phyloP scores from a whole-genome alignment of 441 rosid species.

The Macaranga tanarius region DNA sequence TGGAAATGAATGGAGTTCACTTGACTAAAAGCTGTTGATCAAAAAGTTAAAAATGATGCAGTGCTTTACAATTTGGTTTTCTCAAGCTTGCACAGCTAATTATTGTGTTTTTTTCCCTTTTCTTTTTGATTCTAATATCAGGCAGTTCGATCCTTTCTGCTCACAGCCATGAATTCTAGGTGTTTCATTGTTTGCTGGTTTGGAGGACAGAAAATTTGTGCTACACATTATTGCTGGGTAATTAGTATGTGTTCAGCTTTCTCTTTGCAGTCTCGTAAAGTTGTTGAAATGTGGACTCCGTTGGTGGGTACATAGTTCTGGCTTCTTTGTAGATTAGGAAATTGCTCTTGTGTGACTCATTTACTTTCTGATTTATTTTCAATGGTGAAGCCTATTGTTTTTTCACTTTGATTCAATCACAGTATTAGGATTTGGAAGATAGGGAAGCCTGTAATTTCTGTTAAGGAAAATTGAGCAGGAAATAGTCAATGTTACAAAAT shows the following conservation, averaged over 20 bases:
- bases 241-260: conserved; percentile 40
- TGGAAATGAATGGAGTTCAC: conserved; percentile 13
- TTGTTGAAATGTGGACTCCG: conserved; percentile 61
- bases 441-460: not conserved
- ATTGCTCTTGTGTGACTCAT: conserved; percentile 9
- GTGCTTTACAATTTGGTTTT: not conserved
- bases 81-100: conserved; percentile 21
- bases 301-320: conserved; percentile 61
- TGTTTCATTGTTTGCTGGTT: conserved; percentile 42
- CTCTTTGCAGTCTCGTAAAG: conserved; percentile 35
- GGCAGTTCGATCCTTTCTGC: conserved; percentile 32
- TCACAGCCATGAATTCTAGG: conserved; percentile 49
- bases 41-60: not conserved
- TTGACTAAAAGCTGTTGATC: not conserved
- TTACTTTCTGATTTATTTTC: conserved; percentile 14
- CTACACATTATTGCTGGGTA: conserved; percentile 38
- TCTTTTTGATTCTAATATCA: conserved; percentile 12
- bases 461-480: conserved; percentile 17
- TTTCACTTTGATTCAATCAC: conserved; percentile 4
- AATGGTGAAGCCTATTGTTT: conserved; percentile 2
- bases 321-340: conserved; percentile 23
- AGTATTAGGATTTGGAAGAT: conserved; percentile 28
- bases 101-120: not conserved
- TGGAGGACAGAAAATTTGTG: conserved; percentile 47
- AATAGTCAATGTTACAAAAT: not conserved